A percentile compares a stretch with the other conserved stretches of the same genome.
Conservation (phyloP, 140 eudicot genomes). For the Flaveria floridana region DNA sequence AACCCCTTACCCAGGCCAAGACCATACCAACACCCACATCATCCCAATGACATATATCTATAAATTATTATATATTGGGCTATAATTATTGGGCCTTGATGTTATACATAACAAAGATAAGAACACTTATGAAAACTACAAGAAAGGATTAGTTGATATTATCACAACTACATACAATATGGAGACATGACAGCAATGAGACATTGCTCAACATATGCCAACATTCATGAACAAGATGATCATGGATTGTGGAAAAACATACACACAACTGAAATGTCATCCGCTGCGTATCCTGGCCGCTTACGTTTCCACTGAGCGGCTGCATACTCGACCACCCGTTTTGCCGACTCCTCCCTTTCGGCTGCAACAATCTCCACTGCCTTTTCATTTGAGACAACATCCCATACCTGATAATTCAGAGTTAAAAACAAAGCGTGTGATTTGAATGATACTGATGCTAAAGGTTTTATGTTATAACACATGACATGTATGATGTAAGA, state of each 20-base stretch:
- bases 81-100: conserved; percentile 6
- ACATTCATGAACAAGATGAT: conserved; percentile 17
- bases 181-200: conserved; percentile 25
- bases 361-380: conserved; percentile 71
- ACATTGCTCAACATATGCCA: conserved; percentile 28
- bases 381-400: conserved; percentile 79
- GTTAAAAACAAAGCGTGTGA: background rate
- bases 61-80: background rate
- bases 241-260: conserved; percentile 56
- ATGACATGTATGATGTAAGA: conserved; percentile 11
- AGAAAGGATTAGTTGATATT: background rate
- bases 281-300: conserved; percentile 52
- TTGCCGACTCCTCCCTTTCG: conserved; percentile 63
- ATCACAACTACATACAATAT: conserved; percentile 26
- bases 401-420: conserved; percentile 67
- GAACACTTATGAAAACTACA: background rate
- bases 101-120: background rate
- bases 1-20: background rate
- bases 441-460: background rate
- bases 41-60: background rate
- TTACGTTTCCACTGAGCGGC: conserved; percentile 66
- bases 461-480: background rate
- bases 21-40: background rate
- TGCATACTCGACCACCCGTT: conserved; percentile 67
- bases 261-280: conserved; percentile 87